phyloP scores from a whole-genome alignment of 2,329 filamentous ascomycete species.

The Aspergillus latus region DNA sequence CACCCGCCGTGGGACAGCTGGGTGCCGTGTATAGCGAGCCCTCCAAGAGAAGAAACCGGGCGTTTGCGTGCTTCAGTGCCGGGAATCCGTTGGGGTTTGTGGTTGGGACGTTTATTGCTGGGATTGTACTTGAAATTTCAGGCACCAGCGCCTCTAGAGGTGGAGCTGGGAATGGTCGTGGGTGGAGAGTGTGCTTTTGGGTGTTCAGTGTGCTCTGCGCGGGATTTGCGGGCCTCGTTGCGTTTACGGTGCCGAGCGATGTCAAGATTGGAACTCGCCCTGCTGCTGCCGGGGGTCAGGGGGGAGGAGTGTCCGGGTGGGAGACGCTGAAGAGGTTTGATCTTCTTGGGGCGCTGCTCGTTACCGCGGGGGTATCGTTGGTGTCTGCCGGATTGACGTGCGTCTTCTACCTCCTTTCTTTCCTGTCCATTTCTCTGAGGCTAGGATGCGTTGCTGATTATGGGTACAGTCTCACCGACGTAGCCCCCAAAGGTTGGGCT shows the following conservation, averaged over 20 bases:
- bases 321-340: conserved; percentile 2
- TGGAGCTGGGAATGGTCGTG: conserved; percentile 21
- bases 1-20: conserved; percentile 64
- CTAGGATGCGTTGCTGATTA: background rate
- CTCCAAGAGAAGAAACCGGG: conserved; percentile 61
- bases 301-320: background rate
- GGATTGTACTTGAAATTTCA: conserved; percentile 60
- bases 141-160: background rate
- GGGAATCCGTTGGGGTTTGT: conserved; percentile 60
- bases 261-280: no score
- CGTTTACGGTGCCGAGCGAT: conserved; percentile 6
- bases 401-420: background rate
- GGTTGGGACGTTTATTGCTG: conserved; percentile 60
- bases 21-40: conserved; percentile 64
- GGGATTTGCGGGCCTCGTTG: conserved; percentile 56
- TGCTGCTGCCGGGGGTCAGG: background rate
- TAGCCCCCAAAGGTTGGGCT: conserved; percentile 63
- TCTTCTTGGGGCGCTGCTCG: conserved; percentile 5
- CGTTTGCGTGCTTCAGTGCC: conserved; percentile 62
- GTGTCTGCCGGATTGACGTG: background rate
- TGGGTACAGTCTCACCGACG: conserved; percentile 45
- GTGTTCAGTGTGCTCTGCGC: conserved; percentile 64
- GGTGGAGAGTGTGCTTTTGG: conserved; percentile 64
- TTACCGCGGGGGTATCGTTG: background rate
- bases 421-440: no score